These are phyloP conservation scores for Dunaliella primolecta DNA, from an alignment of 139 green algal genomes.

Conservation along the genomic window DNA sequence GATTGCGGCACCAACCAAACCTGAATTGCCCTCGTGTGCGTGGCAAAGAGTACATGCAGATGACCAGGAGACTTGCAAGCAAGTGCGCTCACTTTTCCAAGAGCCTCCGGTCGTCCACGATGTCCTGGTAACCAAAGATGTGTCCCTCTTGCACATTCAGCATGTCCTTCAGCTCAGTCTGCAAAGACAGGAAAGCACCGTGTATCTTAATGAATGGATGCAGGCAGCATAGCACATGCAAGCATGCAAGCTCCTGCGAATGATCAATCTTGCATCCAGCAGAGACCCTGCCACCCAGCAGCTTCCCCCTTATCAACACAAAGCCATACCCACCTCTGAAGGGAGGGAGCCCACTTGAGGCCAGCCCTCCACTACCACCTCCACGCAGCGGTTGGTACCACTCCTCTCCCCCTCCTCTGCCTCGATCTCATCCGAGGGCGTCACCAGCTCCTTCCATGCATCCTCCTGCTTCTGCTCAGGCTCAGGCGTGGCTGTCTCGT, in stretches of 20 bases:
- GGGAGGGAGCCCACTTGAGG: conserved; percentile 48
- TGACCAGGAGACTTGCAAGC: too few species aligned
- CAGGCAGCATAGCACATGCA: too few species aligned
- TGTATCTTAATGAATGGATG: background rate
- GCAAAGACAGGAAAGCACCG: background rate
- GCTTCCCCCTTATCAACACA: background rate
- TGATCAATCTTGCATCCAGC: background rate
- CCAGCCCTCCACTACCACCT: conserved; percentile 61
- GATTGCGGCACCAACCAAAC: background rate
- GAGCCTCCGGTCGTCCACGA: conserved; percentile 48
- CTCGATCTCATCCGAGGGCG: conserved; percentile 22
- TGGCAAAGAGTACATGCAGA: too few species aligned
- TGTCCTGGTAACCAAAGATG: conserved; percentile 56
- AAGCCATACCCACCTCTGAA: conserved; percentile 19
- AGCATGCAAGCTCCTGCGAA: background rate
- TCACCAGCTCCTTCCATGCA: conserved; percentile 36
- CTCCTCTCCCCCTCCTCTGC: conserved; percentile 20
- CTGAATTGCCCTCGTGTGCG: background rate
- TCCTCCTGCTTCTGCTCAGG: background rate
- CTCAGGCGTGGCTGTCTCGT: conserved; percentile 2
- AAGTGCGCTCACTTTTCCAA: conserved; percentile 52
- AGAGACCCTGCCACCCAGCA: background rate
- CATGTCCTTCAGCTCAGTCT: conserved; percentile 51
- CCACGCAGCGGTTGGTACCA: conserved; percentile 51
- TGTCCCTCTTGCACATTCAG: conserved; percentile 55